Base-by-base conservation (phyloP, 352 stramenopile species). In the Pythium aphanidermatum region DNA sequence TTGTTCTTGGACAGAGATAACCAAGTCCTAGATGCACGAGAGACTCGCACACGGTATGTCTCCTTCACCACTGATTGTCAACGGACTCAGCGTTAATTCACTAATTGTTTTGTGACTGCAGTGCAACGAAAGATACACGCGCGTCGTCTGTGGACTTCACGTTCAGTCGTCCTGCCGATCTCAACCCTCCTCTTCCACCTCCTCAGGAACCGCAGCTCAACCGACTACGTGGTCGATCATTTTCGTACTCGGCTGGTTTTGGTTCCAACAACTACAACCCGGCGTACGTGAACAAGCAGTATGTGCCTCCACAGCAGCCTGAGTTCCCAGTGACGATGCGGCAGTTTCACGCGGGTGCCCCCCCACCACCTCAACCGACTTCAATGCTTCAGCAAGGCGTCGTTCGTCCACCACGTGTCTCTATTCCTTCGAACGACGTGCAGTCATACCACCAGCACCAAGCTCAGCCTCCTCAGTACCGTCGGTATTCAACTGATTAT, bases 61-160 rank as follows among this genome's bases (percentile, higher is more conserved):
- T 14, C 4, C 34, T 8, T n/a, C n/a, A n/a, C n/a, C n/a, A n/a
- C n/a, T n/a, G n/a, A n/a, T n/a, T n/a, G n/a, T n/a, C n/a, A n/a
- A n/a, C n/a, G n/a, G n/a, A n/a, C n/a, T n/a, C n/a, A n/a, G n/a
- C n/a, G n/a, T n/a, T n/a, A n/a, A n/a, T n/a, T n/a, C n/a, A n/a
- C n/a, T n/a, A n/a, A n/a, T n/a, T n/a, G n/a, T n/a, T 21, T 25
- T 17, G 32, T 52, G 4, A 2, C 21, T 33, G 13, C 21, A 67
- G 63, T 19, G 49, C 66, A 19, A 77, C 74, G 1, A 88, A 88
- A 49, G 78, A 90, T 58, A 72, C 64, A 10, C 73, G 78, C 27
- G 78, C 78, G 4, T 85, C 74, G 8, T 90, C 78, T 8, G 73
- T 88, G 21, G 78, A 90, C 63, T 86, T 90, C 38, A 90, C 75